These are phyloP conservation scores for Ustilago trichophora DNA, from an alignment of 1,284 basidiomycete genomes.

Conservation along the genomic window DNA sequence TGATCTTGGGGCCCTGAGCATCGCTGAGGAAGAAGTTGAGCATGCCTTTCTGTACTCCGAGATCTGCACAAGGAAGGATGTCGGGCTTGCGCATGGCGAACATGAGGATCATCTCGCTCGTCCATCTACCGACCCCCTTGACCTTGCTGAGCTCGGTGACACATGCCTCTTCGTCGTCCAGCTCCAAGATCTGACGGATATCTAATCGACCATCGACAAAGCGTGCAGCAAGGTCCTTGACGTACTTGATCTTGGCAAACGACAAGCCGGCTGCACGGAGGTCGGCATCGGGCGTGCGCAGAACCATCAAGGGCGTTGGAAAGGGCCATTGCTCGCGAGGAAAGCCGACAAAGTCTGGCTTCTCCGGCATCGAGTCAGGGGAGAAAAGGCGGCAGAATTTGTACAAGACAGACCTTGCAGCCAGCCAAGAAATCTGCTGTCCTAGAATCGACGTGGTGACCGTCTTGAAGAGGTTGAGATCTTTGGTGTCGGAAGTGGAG, in stretches of 20 bases:
- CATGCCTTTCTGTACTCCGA: constrained; percentile 64
- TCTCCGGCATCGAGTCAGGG: constrained; percentile 49
- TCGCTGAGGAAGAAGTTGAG: constrained; percentile 56
- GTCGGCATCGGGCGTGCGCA: constrained; percentile 48
- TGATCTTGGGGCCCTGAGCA: constrained; percentile 43
- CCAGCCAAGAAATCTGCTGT: constrained; percentile 90
- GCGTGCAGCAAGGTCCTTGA: constrained; percentile 56
- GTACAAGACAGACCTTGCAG: constrained; percentile 84
- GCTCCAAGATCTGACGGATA: constrained; percentile 49
- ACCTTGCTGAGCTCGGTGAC: constrained; percentile 55
- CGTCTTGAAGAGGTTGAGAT: constrained; percentile 63
- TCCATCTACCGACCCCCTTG: constrained; percentile 65
- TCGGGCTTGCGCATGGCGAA: constrained; percentile 62
- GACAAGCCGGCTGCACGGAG: constrained; percentile 60
- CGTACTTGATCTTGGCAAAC: constrained; percentile 61
- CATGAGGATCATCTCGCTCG: constrained; percentile 65
- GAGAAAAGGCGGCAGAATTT: constrained; percentile 73
- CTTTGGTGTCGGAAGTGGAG: constrained; percentile 67
- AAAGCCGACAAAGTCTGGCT: constrained; percentile 53
- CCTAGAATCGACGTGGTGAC: constrained; percentile 78
- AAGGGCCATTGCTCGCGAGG: constrained; percentile 60
- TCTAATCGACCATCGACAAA: constrained; percentile 62
- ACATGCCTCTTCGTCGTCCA: constrained; percentile 56
- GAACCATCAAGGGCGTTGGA: constrained; percentile 56
- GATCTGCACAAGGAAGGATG: constrained; percentile 60